These are phyloP conservation scores for Fragosphaeria purpurea DNA, from an alignment of 2,329 filamentous ascomycete genomes.

Conservation along the genomic window DNA sequence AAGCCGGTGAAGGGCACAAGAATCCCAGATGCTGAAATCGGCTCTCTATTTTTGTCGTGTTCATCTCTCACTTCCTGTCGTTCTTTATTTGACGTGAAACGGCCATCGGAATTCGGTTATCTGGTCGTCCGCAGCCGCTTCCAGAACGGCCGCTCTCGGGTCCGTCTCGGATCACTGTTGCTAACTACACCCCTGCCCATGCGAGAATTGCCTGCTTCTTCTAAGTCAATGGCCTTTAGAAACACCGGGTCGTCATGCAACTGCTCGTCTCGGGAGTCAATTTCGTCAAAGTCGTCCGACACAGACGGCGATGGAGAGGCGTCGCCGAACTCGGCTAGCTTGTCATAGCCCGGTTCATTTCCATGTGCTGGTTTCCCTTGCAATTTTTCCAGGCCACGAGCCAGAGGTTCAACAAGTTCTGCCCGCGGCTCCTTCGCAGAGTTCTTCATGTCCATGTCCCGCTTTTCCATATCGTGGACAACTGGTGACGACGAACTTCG, in stretches of 20 bases:
- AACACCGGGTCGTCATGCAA: constrained; percentile 35
- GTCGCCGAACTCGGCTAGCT: constrained; percentile 12
- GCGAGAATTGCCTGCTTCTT: not conserved
- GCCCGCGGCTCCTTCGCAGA: constrained; percentile 15
- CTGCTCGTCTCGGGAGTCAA: constrained; percentile 35
- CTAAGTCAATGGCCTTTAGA: constrained; percentile 14
- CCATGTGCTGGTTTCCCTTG: constrained; percentile 15
- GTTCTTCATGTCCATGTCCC: constrained; percentile 13
- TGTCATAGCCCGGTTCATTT: constrained; percentile 13
- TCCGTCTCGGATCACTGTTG: too few relatives aligned
- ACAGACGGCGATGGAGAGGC: constrained; percentile 1
- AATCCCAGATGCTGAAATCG: too few relatives aligned
- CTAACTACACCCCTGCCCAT: not conserved
- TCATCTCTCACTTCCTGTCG: not conserved
- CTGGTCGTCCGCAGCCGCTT: too few relatives aligned
- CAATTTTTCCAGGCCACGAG: constrained; percentile 24
- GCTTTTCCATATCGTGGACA: not conserved
- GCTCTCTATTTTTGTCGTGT: not conserved
- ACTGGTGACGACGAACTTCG: not conserved
- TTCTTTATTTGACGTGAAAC: too few relatives aligned
- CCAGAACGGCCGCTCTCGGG: too few relatives aligned
- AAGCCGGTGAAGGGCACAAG: too few relatives aligned
- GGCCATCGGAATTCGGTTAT: too few relatives aligned
- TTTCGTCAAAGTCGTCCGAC: constrained; percentile 26
- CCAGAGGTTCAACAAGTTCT: constrained; percentile 20